Evolutionary conservation across 2,329 filamentous ascomycete genomes (phyloP), one percentile per base, ranked within the genome.

Genomic region (Monosporascus ibericus): DNA sequence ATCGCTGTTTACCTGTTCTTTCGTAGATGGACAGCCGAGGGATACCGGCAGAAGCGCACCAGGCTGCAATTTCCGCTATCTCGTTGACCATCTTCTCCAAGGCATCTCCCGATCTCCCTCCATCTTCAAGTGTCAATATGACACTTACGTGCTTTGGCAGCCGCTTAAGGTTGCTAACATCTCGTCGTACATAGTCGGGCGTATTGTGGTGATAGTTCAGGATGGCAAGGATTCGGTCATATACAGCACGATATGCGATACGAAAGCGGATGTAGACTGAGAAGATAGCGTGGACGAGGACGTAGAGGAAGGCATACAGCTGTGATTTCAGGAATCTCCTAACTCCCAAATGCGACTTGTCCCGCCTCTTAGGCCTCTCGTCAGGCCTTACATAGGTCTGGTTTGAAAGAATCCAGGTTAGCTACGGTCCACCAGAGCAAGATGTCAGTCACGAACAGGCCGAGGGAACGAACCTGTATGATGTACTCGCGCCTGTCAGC

Each of bases 141-240:
- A 95, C 86, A 65, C 91, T 96, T 48, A 99, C 70, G 66, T 99
- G 94, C 59, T 87, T 82, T 2, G 94, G 94, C 55, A 95, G 72
- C 62, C 87, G 84, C 53, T 77, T 79, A 52, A 99, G 71, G 9
- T 80, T 78, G 68, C 84, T 84, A 25, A 97, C 86, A 72, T 99
- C 94, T 64, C 87, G 86, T 64, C 87, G 85, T 61, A 99, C 96
- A 66, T 96, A 84, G 67, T 95, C 90, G 7, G 94, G 94, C 1
- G 92, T 95, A 49, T 90, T 88, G 70, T 99, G 94, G 73, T 99
- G 95, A 74, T 99, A 94, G 69, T 92, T 92, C 51, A 95, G 77
- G 55, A 97, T 81, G 9, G 90, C 88, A 50, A 90, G 82, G 58
- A 92, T 75, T 54, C 88, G 85, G 68, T 94, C 88, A 60, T 84